Percentiles rank a stretch among this genome's conserved stretches.
These are phyloP conservation scores for Meira nashicola DNA, from an alignment of 1,284 basidiomycete species.

Conservation along the genomic window DNA sequence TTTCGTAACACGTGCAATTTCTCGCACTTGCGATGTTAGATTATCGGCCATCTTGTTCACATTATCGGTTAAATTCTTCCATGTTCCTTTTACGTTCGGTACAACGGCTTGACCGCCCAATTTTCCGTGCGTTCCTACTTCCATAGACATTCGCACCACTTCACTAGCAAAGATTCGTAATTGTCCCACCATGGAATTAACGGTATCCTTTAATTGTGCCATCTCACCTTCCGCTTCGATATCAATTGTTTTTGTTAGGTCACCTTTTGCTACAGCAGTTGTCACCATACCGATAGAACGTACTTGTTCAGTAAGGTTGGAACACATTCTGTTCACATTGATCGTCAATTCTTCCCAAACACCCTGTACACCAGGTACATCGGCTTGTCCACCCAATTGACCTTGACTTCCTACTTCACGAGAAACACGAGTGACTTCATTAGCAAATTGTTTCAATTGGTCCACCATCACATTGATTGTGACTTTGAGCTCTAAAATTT, in stretches of 20 bases:
- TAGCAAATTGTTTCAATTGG: slow-evolving; percentile 78
- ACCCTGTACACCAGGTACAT: slow-evolving; percentile 52
- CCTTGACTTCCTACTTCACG: slow-evolving; percentile 38
- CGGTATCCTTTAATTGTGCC: slow-evolving; percentile 73
- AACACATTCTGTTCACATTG: slow-evolving; percentile 78
- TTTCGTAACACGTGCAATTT: slow-evolving; percentile 54
- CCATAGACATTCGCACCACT: slow-evolving; percentile 56
- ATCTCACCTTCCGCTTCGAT: slow-evolving; percentile 85
- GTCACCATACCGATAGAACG: slow-evolving; percentile 84
- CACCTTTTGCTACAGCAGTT: slow-evolving; percentile 71
- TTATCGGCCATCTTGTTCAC: slow-evolving; percentile 56
- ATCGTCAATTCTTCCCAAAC: slow-evolving; percentile 54
- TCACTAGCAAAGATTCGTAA: slow-evolving; percentile 76
- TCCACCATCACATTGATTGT: slow-evolving; percentile 97
- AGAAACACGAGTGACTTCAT: slow-evolving; percentile 94
- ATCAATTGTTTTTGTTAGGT: slow-evolving; percentile 60
- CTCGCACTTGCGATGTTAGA: slow-evolving; percentile 46
- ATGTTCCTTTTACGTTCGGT: slow-evolving; percentile 55
- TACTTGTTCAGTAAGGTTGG: slow-evolving; percentile 87
- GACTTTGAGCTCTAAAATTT: slow-evolving; percentile 93
- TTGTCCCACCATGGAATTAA: slow-evolving; percentile 85
- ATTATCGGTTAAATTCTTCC: slow-evolving; percentile 55
- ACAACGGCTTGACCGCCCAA: slow-evolving; percentile 53
- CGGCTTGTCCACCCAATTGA: slow-evolving; percentile 51
- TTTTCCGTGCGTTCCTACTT: slow-evolving; percentile 52